phyloP scores from a whole-genome alignment of 345 rosid genomes.

The Gossypium mustelinum region DNA sequence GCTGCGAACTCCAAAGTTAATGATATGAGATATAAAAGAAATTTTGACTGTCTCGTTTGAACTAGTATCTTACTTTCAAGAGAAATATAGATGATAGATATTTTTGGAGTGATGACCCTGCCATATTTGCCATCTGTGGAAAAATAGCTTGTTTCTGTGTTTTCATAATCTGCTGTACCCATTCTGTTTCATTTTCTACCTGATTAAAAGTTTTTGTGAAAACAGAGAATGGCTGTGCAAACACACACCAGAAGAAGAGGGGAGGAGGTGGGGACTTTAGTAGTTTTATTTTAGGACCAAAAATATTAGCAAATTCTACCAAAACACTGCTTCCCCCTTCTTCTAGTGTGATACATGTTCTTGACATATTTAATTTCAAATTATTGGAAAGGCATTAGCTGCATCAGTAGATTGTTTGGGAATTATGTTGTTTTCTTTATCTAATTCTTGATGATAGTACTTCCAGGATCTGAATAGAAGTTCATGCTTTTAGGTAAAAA shows the following conservation, averaged over 20 bases:
- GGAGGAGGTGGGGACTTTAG: not conserved
- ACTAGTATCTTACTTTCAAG: not conserved
- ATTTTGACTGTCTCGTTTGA: not conserved
- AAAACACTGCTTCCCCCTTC: not conserved
- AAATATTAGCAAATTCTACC: not conserved
- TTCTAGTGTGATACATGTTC: not conserved
- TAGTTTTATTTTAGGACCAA: not conserved
- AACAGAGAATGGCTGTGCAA: not conserved
- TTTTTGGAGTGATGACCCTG: too few species aligned
- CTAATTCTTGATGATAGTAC: not conserved
- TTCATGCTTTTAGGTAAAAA: not conserved
- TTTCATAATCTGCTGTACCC: not conserved
- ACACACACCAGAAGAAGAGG: not conserved
- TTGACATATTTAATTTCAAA: not conserved
- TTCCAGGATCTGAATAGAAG: not conserved
- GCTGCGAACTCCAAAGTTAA: not conserved
- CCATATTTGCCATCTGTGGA: not conserved
- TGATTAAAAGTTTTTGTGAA: not conserved
- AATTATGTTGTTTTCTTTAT: slow-evolving; percentile 6
- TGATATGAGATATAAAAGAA: not conserved
- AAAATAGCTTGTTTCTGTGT: not conserved
- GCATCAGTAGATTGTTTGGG: not conserved
- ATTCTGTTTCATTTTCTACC: not conserved
- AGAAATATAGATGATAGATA: not conserved
- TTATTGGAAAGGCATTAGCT: not conserved